Evolutionary conservation across 257 asterid genomes (phyloP), one percentile per base, ranked within the genome.

Genomic region (Ilex aquifolium): DNA sequence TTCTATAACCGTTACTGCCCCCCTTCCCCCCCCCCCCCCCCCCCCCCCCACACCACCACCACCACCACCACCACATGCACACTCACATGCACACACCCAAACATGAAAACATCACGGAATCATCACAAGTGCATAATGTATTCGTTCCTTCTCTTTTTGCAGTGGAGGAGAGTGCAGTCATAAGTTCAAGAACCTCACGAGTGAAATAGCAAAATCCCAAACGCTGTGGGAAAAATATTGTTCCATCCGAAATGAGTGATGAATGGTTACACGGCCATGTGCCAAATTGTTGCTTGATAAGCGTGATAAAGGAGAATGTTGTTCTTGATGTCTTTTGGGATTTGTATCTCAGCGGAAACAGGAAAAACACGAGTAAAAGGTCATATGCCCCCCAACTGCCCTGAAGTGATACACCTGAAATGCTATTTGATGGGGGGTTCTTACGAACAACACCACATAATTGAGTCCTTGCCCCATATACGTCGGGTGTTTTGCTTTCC

Each of bases 81-180:
- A 49, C 54, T 1, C 17, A 2, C 54, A 49, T 2, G 10, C 14
- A 49, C 14, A 2, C 54, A 49, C 54, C 6, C 5, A 49, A 15
- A 49, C 10, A 3, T 4, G 14, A 49, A 15, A 49, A 11, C 54
- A 53, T 53, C 15, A 14, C 3, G 3, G 2, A 10, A 3, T 7
- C 14, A 3, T 49, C 5, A 4, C 30, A 8, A 14, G 11, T 14
- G 10, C 10, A 53, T 53, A 14, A 6, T 46, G 13, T 49, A 27
- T 48, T 57, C 5, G 3, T 50, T 30, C 21, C 32, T 36, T 9
- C 49, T 59, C 65, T 44, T 60, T 65, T 69, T 75, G 83, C 89
- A 93, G 99, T n/a, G 95, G 96, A 74, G 96, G 95, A 46, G 97
- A 93, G 56, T 93, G 88, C 77, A 90, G 96, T 65, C 97, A 87